Evolutionary conservation across 495 filamentous ascomycete species (phyloP), one percentile per base, ranked within the genome.

Genomic region (Acidomyces sp.): DNA sequence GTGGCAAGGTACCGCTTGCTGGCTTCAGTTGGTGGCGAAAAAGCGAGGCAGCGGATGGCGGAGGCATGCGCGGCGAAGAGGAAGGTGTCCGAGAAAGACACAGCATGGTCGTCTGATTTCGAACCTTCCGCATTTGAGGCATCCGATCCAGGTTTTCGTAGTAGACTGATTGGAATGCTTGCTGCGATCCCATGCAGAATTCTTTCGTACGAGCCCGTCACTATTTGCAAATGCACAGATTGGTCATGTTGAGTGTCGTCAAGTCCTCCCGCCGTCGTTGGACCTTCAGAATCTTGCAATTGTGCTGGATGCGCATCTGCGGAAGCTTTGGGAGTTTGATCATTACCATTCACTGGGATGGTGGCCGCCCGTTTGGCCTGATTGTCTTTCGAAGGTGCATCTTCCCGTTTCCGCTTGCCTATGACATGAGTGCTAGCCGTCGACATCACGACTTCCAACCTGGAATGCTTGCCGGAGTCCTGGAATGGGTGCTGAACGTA

Each of bases 131-230:
- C 30, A 20, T 34, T 29, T 26, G 32, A 6, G 28, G 18, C 15
- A 35, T 26, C 12, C 18, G 12, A 12, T 20, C 6, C 35, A 22
- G 16, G 19, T 17, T 44, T 19, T 31, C 21, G 16, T 2, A 53
- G 39, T 5, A 48, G 30, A 15, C 17, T 16, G 7, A 13, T 28
- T 2, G 69, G 66, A 37, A 94, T 65, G 0, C 74, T 72, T 4
- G 80, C 87, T 1, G 82, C 84, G 55, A 96, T 70, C 47, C 92
- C 92, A 61, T 99, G 90, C 29, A 99, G 70, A 29, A 88, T 75
- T 41, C 85, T 75, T 55, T 99, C 90, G 63, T 99, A 99, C 43
- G 87, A 94, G 13, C 90, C 90, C 16, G 85, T 82, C 35, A 95
- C 69, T 41, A 99, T 78, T 57, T 96, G 90, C 37, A 96, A 66